These are phyloP conservation scores for Raphanus sativus DNA, from an alignment of 345 rosid genomes.

Conservation along the genomic window DNA sequence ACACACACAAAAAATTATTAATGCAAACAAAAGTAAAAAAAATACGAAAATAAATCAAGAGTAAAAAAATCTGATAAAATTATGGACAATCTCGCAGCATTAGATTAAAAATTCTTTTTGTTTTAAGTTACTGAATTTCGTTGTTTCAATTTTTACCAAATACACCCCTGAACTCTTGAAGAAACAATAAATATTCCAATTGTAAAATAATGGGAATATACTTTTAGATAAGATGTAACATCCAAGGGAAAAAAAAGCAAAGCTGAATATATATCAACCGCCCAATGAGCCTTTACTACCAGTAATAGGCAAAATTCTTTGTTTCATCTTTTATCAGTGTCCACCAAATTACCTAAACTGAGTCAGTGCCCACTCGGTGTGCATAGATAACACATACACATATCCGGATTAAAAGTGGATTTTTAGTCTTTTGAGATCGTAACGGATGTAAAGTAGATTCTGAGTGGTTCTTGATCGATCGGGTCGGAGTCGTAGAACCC, in stretches of 20 bases:
- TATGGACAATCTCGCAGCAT: not conserved
- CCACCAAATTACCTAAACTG: slow-evolving; percentile 13
- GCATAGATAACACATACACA: slow-evolving; percentile 6
- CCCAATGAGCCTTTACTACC: slow-evolving; percentile 29
- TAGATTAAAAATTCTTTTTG: not conserved
- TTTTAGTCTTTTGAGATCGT: not conserved
- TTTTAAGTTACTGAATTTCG: not conserved
- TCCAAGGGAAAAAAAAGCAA: not conserved
- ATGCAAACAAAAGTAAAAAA: not conserved
- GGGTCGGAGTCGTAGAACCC: not conserved
- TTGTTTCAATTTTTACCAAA: not conserved
- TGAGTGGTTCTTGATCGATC: not conserved
- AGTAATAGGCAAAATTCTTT: slow-evolving; percentile 14
- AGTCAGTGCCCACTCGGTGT: slow-evolving; percentile 11
- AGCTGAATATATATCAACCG: slow-evolving; percentile 16
- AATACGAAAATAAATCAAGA: not conserved
- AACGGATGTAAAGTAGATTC: slow-evolving; percentile 6
- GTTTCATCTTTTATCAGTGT: slow-evolving; percentile 22
- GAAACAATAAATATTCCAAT: not conserved
- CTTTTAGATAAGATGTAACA: not conserved
- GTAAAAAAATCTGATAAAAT: not conserved
- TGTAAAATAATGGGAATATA: slow-evolving; percentile 1
- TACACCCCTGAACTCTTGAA: not conserved
- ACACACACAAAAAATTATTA: not conserved
- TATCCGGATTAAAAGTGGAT: slow-evolving; percentile 7